phyloP scores from a whole-genome alignment of 108 stramenopile genomes.

The Cyclotella choctawhatcheeana region DNA sequence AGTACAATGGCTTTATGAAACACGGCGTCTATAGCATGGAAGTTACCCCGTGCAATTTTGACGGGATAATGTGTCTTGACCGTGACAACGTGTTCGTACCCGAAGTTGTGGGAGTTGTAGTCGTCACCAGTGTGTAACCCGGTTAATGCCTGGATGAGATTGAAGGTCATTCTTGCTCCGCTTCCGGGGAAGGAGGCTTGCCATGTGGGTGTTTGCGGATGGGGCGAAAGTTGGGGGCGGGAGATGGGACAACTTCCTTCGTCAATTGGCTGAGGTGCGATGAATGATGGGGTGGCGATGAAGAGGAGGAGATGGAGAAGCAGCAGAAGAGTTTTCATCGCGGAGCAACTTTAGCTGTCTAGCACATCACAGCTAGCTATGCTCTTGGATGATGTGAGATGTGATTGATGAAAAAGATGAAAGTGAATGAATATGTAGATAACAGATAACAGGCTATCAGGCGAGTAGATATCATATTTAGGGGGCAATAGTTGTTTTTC shows the following conservation, averaged over 20 bases:
- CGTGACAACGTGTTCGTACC: constrained; percentile 10
- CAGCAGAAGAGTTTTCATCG: too few species aligned
- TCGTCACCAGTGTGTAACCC: constrained; percentile 43
- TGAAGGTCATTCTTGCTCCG: constrained; percentile 40
- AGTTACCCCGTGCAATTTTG: background rate
- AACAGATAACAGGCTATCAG: too few species aligned
- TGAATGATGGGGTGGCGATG: background rate
- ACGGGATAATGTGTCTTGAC: constrained; percentile 56
- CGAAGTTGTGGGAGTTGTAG: constrained; percentile 24
- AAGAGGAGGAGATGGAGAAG: constrained; percentile 1
- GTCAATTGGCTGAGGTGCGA: too few species aligned
- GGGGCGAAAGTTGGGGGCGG: constrained; percentile 8
- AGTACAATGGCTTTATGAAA: constrained; percentile 40
- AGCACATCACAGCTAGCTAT: too few species aligned
- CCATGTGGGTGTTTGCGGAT: constrained; percentile 10
- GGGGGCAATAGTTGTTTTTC: too few species aligned
- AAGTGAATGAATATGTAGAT: too few species aligned
- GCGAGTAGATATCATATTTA: too few species aligned
- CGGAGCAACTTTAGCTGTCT: too few species aligned
- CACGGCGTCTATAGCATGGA: constrained; percentile 7
- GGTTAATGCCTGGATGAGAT: constrained; percentile 29
- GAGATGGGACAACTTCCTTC: background rate
- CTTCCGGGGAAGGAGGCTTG: constrained; percentile 54
- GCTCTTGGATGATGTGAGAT: too few species aligned
- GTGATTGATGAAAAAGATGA: too few species aligned